Conservation (phyloP, 345 rosid genomes). For the Brassica rapa region DNA sequence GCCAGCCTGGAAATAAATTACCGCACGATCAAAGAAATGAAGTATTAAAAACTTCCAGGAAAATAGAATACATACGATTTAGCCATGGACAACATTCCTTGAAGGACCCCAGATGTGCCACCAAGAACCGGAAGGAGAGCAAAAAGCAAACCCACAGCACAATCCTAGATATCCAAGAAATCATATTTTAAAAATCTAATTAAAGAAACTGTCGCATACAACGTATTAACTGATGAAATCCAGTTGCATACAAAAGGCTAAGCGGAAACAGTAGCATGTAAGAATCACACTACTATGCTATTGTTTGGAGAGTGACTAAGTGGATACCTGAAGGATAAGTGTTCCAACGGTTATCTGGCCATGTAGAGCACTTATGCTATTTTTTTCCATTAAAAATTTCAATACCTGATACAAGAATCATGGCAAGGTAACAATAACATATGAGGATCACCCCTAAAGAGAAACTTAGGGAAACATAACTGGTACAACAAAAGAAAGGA, state of each 20-base stretch:
- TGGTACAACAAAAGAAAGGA: neutral
- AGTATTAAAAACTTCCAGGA: neutral
- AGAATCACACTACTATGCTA: neutral
- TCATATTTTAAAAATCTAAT: constrained; percentile 6
- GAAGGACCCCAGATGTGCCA: constrained; percentile 83
- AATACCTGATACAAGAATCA: constrained; percentile 57
- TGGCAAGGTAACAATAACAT: constrained; percentile 10
- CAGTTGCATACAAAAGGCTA: neutral
- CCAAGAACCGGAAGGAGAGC: constrained; percentile 96
- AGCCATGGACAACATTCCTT: constrained; percentile 81
- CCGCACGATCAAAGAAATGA: neutral
- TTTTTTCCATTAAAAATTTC: constrained; percentile 87
- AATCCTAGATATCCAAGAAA: constrained; percentile 56
- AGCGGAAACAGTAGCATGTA: neutral
- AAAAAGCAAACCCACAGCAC: constrained; percentile 91
- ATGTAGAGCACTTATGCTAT: constrained; percentile 72
- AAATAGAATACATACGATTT: constrained; percentile 61
- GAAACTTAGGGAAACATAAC: constrained; percentile 16
- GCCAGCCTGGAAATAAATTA: constrained; percentile 57
- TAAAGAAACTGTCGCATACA: constrained; percentile 18
- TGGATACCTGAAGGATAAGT: constrained; percentile 80
- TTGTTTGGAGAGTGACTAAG: neutral
- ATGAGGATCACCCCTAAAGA: constrained; percentile 9
- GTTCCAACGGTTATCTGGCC: constrained; percentile 92
- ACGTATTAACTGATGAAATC: constrained; percentile 4